These are phyloP conservation scores for Penicillium sp. DNA, from an alignment of 2,329 filamentous ascomycete genomes.

Conservation along the genomic window DNA sequence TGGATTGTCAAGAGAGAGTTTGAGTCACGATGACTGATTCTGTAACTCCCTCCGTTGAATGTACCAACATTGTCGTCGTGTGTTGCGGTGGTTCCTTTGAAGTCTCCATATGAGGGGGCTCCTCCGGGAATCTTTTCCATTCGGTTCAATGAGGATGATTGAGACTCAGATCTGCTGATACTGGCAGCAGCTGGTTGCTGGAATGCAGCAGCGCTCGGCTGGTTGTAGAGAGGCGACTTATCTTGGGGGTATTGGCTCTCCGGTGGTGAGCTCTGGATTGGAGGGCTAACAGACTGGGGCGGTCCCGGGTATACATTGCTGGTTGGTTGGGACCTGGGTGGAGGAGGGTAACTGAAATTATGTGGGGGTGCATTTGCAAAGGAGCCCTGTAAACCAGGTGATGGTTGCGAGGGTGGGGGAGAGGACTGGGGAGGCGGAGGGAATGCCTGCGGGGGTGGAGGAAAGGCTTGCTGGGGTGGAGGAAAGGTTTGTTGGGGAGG, in stretches of 20 bases:
- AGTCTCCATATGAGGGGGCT: slow-evolving; percentile 54
- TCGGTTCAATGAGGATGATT: slow-evolving; percentile 16
- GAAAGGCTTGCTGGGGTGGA: neutral
- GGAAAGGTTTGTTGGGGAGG: neutral
- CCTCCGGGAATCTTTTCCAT: slow-evolving; percentile 39
- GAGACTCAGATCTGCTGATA: neutral
- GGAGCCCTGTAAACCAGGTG: neutral
- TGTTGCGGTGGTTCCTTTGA: slow-evolving; percentile 63
- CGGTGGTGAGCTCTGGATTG: neutral
- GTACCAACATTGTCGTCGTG: slow-evolving; percentile 85
- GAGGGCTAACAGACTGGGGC: neutral
- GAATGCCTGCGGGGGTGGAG: neutral
- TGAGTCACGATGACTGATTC: slow-evolving; percentile 86
- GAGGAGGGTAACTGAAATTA: neutral
- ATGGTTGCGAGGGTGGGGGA: neutral
- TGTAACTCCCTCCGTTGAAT: slow-evolving; percentile 93
- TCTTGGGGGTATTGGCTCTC: neutral
- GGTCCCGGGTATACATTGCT: neutral
- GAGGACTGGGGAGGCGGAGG: neutral
- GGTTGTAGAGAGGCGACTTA: neutral
- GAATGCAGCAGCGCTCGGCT: slow-evolving; percentile 7
- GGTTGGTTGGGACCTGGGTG: neutral
- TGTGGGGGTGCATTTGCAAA: neutral
- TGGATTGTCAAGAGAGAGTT: slow-evolving; percentile 90
- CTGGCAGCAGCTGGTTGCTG: slow-evolving; percentile 2